Evolutionary conservation across 768 basidiomycete species (phyloP).

Genomic region (Tulasnella sp.): DNA sequence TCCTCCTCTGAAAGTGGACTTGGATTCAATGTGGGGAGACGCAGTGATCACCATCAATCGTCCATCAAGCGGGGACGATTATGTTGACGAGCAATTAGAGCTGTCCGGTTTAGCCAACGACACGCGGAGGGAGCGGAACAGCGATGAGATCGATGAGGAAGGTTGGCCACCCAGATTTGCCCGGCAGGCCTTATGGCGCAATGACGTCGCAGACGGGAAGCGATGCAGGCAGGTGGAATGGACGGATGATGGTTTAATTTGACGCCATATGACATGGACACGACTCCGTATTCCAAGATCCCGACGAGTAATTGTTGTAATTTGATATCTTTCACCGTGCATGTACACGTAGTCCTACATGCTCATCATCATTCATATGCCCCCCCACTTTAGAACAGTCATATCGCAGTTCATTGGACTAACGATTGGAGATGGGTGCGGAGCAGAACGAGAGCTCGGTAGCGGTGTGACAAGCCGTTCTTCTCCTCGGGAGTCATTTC

Average conservation of each 20-base stretch:
- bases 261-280: no score
- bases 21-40: not conserved
- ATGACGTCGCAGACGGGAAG: no score
- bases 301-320: no score
- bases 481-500: slow-evolving; percentile 56
- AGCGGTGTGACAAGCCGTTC: slow-evolving; percentile 56
- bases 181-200: no score
- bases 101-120: not conserved
- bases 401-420: not conserved
- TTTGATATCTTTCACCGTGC: not conserved
- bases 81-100: not conserved
- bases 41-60: slow-evolving; percentile 7
- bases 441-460: slow-evolving; percentile 57
- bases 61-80: not conserved
- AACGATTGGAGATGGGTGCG: slow-evolving; percentile 33
- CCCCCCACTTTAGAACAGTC: no score
- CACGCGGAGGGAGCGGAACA: not conserved
- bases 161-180: no score
- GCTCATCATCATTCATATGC: no score
- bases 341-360: no score
- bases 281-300: no score
- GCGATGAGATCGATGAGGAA: no score
- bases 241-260: no score
- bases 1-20: not conserved
- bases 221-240: no score